Evolutionary conservation across 768 basidiomycete genomes (phyloP).

Genomic region (Russula earlei): DNA sequence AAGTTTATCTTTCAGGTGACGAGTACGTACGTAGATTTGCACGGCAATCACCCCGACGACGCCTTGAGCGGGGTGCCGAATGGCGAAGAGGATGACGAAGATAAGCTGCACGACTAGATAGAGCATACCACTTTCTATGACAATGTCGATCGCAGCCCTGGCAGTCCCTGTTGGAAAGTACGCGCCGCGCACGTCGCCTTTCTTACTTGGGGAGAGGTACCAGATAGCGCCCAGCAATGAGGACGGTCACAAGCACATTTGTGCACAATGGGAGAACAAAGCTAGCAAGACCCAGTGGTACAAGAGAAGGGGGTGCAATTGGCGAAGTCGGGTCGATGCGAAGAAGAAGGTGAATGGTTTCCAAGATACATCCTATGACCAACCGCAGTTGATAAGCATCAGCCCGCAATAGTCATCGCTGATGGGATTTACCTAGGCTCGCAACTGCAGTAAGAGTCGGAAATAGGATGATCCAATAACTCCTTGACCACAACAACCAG

Average conservation of each 20-base stretch:
- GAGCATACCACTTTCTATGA: slow-evolving; percentile 34
- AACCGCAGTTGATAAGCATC: background rate
- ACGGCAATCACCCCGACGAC: slow-evolving; percentile 31
- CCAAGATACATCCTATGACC: background rate
- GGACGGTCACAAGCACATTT: slow-evolving; percentile 33
- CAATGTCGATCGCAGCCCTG: slow-evolving; percentile 25
- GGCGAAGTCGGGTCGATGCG: background rate
- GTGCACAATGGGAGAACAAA: slow-evolving; percentile 34
- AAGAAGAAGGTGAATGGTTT: background rate
- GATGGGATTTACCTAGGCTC: slow-evolving; percentile 28
- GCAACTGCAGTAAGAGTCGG: slow-evolving; percentile 29
- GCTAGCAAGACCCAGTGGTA: slow-evolving; percentile 29
- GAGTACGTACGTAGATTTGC: slow-evolving; percentile 32
- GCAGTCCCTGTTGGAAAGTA: background rate
- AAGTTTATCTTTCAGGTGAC: background rate
- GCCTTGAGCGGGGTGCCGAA: slow-evolving; percentile 28
- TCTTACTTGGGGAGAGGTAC: slow-evolving; percentile 20
- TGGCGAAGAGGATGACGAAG: slow-evolving; percentile 33
- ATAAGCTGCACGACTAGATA: slow-evolving; percentile 33
- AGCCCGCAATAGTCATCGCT: background rate
- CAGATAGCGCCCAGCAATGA: slow-evolving; percentile 36
- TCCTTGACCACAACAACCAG: slow-evolving; percentile 33
- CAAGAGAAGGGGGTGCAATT: background rate
- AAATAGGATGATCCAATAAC: slow-evolving; percentile 27
- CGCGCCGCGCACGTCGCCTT: background rate